phyloP scores from a whole-genome alignment of 495 filamentous ascomycete genomes.

The Aspergillus homomorphus region DNA sequence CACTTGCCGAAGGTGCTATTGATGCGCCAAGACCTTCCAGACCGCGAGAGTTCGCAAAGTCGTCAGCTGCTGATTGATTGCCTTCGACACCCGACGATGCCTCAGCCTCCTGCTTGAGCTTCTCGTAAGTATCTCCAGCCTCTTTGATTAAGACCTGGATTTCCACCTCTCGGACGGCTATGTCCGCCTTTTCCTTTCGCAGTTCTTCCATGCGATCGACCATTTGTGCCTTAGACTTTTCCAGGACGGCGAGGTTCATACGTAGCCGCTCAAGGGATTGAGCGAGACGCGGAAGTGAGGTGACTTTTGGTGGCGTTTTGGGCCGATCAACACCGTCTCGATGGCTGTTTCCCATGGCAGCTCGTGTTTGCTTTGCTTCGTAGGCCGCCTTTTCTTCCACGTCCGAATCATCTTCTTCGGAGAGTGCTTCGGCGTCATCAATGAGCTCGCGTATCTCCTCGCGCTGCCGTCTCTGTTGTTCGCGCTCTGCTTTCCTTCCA shows the following conservation, averaged over 20 bases:
- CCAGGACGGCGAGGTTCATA: slow-evolving; percentile 52
- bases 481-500: slow-evolving; percentile 76
- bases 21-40: slow-evolving; percentile 43
- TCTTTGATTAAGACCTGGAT: slow-evolving; percentile 80
- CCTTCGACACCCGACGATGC: slow-evolving; percentile 30
- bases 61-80: slow-evolving; percentile 24
- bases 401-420: slow-evolving; percentile 72
- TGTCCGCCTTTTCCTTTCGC: slow-evolving; percentile 63
- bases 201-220: slow-evolving; percentile 59
- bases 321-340: slow-evolving; percentile 42
- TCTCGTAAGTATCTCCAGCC: slow-evolving; percentile 75
- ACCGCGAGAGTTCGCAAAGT: slow-evolving; percentile 36
- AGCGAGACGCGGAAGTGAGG: slow-evolving; percentile 53
- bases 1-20: slow-evolving; percentile 24
- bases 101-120: slow-evolving; percentile 52
- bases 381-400: slow-evolving; percentile 78
- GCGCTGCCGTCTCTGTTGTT: slow-evolving; percentile 61
- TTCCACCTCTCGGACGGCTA: slow-evolving; percentile 70
- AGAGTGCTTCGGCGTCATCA: slow-evolving; percentile 65
- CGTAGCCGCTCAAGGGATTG: slow-evolving; percentile 50
- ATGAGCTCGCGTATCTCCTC: slow-evolving; percentile 84
- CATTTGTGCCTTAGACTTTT: slow-evolving; percentile 51
- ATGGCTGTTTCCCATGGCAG: slow-evolving; percentile 68
- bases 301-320: slow-evolving; percentile 56
- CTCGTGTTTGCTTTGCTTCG: slow-evolving; percentile 81